Percentiles rank a stretch among this genome's conserved stretches.
Conservation (phyloP, 371 early-diverging fungal species). For the Mucor ambiguus region DNA sequence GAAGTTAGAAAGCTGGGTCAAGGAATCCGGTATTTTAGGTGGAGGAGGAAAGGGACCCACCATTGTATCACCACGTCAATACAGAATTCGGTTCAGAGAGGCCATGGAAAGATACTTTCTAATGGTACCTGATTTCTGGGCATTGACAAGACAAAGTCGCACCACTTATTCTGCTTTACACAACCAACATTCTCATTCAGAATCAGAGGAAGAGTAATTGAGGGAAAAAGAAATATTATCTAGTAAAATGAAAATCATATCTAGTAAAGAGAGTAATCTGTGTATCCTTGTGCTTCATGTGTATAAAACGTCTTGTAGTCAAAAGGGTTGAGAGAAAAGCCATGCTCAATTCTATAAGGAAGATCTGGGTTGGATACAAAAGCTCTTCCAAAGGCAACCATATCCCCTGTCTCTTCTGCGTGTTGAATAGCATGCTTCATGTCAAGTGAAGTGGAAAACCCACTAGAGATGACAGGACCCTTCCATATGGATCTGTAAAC, state of each 20-base stretch:
- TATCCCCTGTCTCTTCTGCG: constrained; percentile 12
- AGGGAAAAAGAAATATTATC: too few species aligned
- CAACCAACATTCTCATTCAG: constrained; percentile 3
- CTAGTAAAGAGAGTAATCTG: constrained; percentile 16
- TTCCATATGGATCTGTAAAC: constrained; percentile 39
- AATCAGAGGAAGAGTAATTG: constrained; percentile 8
- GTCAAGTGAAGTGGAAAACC: constrained; percentile 17
- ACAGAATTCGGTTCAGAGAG: constrained; percentile 88
- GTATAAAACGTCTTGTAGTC: constrained; percentile 24
- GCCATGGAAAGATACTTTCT: constrained; percentile 93
- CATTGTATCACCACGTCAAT: constrained; percentile 93
- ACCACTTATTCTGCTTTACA: constrained; percentile 20
- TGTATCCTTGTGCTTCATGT: constrained; percentile 24
- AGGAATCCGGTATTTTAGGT: constrained; percentile 85
- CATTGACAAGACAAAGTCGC: constrained; percentile 25
- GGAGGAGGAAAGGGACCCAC: constrained; percentile 91
- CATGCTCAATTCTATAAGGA: constrained; percentile 16
- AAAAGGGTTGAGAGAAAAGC: constrained; percentile 9
- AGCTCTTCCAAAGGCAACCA: constrained; percentile 25
- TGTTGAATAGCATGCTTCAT: constrained; percentile 11
- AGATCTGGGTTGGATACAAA: constrained; percentile 34
- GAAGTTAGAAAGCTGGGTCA: constrained; percentile 93
- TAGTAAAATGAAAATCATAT: too few species aligned
- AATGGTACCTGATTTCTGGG: constrained; percentile 75
- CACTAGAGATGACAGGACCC: constrained; percentile 36